Conservation (phyloP, 2,329 filamentous ascomycete species). For the Ustilaginoidea virens region DNA sequence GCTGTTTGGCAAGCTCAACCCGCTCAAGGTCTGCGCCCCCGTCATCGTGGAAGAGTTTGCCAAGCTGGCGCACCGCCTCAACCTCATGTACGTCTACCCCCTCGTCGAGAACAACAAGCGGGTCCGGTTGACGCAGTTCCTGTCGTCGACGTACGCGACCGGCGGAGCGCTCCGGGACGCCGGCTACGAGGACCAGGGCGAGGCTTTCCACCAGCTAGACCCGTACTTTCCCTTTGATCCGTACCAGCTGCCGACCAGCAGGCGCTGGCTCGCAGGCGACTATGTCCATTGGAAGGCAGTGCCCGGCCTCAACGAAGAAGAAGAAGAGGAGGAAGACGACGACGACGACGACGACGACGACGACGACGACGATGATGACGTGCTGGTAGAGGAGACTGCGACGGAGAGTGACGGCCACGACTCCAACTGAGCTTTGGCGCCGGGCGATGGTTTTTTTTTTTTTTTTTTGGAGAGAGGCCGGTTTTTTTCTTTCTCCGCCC, state of each 20-base stretch:
- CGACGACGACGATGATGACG: slow-evolving; percentile 28
- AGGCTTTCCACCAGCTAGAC: slow-evolving; percentile 73
- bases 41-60: slow-evolving; percentile 87
- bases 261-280: slow-evolving; percentile 72
- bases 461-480: slow-evolving; percentile 4
- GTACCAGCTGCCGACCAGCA: slow-evolving; percentile 77
- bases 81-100: slow-evolving; percentile 79
- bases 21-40: slow-evolving; percentile 85
- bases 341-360: slow-evolving; percentile 32
- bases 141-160: slow-evolving; percentile 38
- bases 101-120: slow-evolving; percentile 88
- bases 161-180: slow-evolving; percentile 38
- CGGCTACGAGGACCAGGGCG: slow-evolving; percentile 39
- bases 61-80: slow-evolving; percentile 68
- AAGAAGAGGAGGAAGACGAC: slow-evolving; percentile 37
- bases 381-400: slow-evolving; percentile 33
- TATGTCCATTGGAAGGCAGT: slow-evolving; percentile 71
- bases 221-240: slow-evolving; percentile 97
- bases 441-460: neutral
- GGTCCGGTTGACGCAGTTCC: slow-evolving; percentile 59
- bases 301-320: slow-evolving; percentile 48
- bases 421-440: slow-evolving; percentile 23
- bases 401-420: slow-evolving; percentile 31
- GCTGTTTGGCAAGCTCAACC: slow-evolving; percentile 81
- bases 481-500: neutral